Conservation (phyloP, 768 basidiomycete genomes). For the Kockovaella imperatae region DNA sequence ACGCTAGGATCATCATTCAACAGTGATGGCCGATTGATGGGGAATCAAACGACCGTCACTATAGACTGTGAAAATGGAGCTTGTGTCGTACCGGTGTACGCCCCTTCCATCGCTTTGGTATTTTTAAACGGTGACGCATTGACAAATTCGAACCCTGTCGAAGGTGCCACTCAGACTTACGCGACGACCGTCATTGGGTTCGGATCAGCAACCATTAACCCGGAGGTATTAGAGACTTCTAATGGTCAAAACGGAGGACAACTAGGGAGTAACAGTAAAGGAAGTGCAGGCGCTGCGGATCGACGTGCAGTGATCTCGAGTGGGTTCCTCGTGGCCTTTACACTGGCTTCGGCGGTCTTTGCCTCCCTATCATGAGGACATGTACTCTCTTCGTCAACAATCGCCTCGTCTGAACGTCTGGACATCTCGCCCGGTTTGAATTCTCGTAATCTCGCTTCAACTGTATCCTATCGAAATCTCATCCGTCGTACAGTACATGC, state of each 20-base stretch:
- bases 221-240: constrained; percentile 54
- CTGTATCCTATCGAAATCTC: too few relatives aligned
- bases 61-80: constrained; percentile 55
- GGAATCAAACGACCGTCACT: constrained; percentile 53
- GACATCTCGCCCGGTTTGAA: too few relatives aligned
- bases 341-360: too few relatives aligned
- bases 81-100: constrained; percentile 59
- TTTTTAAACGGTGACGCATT: constrained; percentile 54
- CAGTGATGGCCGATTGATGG: constrained; percentile 62
- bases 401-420: too few relatives aligned
- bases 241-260: constrained; percentile 49
- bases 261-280: constrained; percentile 22
- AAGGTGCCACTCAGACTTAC: constrained; percentile 50
- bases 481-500: too few relatives aligned
- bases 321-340: too few relatives aligned
- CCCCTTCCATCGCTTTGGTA: constrained; percentile 68
- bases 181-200: constrained; percentile 51
- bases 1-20: constrained; percentile 52
- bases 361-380: too few relatives aligned
- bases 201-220: constrained; percentile 56
- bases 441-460: too few relatives aligned
- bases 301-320: too few relatives aligned
- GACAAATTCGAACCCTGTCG: constrained; percentile 15
- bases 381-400: too few relatives aligned
- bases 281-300: constrained; percentile 9